Evolutionary conservation across 2,329 filamentous ascomycete genomes (phyloP), one percentile per base, ranked within the genome.

Genomic region (Trichoderma sp.): DNA sequence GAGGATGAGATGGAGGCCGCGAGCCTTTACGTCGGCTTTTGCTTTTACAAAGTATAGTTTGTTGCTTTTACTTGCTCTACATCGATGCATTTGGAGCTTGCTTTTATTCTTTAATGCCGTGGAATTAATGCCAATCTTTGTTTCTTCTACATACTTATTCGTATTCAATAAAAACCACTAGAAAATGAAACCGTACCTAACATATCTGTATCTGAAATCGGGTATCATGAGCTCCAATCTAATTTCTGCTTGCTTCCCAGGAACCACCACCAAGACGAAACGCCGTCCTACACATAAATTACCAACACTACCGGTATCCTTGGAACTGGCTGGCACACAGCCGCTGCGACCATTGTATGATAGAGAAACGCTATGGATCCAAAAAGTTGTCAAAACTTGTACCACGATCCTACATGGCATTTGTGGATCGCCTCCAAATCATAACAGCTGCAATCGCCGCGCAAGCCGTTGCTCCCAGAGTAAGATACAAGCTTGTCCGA

Each of bases 1-100:
- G 89, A 93, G 14, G 94, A 97, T 82, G 97, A 99, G 87, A 93
- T 97, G 89, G 95, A 98, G 83, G 97, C 97, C 62, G 94, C 93
- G 12, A 91, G 90, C 80, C 97, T 98, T 82, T 98, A 98, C 82
- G 91, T 97, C 80, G 95, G 94, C 1, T 98, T 98, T 81, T 98
- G 95, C 86, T 98, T 98, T 84, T 97, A 98, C 85, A 98, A 98
- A 87, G 94, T 97, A 63, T 97, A 88, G 78, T 35, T 4, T 24
- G 1, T 35, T 53, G 16, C 35, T 31, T 31, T 6, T 24, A 14
- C 41, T n/a, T 21, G 21, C 38, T 50, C 8, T 29, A 4, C 27
- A 27, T 31, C 35, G 21, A 45, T 21, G 21, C 62, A 65, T 27
- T 38, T 41, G 35, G 29, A 16, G 3, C 21, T 21, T 12, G 6